These are phyloP conservation scores for Polygonum maritimum DNA, from an alignment of 148 eudicot genomes.

Conservation along the genomic window DNA sequence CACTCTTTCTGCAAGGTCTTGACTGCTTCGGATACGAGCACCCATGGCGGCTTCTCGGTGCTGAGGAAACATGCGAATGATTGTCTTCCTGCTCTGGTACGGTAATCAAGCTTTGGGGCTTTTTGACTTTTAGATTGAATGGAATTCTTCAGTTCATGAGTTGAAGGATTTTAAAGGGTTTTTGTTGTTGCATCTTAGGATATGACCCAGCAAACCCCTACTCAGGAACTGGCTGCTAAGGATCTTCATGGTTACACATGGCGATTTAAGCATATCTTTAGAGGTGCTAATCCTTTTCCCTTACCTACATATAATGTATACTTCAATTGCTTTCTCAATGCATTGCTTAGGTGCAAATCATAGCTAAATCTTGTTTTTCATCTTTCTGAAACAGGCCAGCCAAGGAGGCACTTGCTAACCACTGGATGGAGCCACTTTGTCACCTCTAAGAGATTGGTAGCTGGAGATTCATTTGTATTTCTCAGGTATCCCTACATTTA, in stretches of 20 bases:
- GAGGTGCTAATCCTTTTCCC: constrained; percentile 44
- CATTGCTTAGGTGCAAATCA: background rate
- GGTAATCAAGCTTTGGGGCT: constrained; percentile 24
- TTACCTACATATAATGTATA: background rate
- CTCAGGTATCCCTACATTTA: constrained; percentile 47
- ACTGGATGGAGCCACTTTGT: constrained; percentile 99
- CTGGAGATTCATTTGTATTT: constrained; percentile 94
- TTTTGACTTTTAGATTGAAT: background rate
- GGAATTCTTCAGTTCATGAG: background rate
- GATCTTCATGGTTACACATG: constrained; percentile 87
- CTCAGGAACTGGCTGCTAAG: constrained; percentile 74
- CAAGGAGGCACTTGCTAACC: constrained; percentile 90
- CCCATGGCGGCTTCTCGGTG: constrained; percentile 98
- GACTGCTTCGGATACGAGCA: constrained; percentile 94
- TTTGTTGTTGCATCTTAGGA: constrained; percentile 37
- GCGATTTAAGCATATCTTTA: constrained; percentile 90
- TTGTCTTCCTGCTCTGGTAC: constrained; percentile 88
- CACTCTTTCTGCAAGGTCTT: constrained; percentile 81
- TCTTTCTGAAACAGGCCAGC: constrained; percentile 50
- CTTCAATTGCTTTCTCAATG: background rate
- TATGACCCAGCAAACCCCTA: constrained; percentile 70
- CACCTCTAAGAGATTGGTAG: constrained; percentile 82
- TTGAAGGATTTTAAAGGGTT: background rate
- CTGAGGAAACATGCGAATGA: constrained; percentile 91
- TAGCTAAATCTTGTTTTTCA: background rate